Evolutionary conservation across 805 yeast genomes (phyloP), one percentile per base, ranked within the genome.

Genomic region (Candida fluviatilis): DNA sequence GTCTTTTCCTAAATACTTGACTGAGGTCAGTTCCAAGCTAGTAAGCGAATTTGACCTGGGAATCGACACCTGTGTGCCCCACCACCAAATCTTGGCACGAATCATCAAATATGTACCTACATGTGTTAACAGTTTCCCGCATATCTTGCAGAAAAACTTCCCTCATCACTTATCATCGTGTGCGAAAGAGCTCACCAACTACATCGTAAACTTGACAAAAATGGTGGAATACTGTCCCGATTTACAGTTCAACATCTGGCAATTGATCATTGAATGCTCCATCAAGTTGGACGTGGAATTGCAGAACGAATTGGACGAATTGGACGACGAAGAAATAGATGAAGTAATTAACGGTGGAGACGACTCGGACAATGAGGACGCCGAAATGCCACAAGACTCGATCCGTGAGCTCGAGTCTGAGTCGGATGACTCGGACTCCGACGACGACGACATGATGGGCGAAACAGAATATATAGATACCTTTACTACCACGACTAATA

Each of bases 221-320:
- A 57, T 86, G 18, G 64, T 80, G 25, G 68, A 71, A 7, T 90
- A 91, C 58, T 85, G 93, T 46, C 77, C 79, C 3, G 96, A 89
- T 48, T 64, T 89, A 46, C 79, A 81, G 48, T 74, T 74, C 46
- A 78, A 78, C 34, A 71, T 86, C 5, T 90, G 97, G 96, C 81
- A 84, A 16, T 60, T 86, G 41, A 70, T 90, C 12, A 66, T 89
- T 28, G 96, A 91, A 58, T 76, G 80, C 44, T 74, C 85, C 39
- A 87, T 93, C 42, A 84, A 86, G 47, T 69, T 93, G 34, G 99
- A 91, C 60, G 96, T 90, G 4, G 98, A 89, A 58, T 69, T 90
- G 40, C 96, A 88, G 52, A 88, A 86, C 54, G 93, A 84, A 50
- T 63, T 87, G 41, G 96, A 89, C 50, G 95, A 86, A 47, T 64